Conservation (phyloP, 2,329 filamentous ascomycete genomes). For the Biscogniauxia mediterranea region DNA sequence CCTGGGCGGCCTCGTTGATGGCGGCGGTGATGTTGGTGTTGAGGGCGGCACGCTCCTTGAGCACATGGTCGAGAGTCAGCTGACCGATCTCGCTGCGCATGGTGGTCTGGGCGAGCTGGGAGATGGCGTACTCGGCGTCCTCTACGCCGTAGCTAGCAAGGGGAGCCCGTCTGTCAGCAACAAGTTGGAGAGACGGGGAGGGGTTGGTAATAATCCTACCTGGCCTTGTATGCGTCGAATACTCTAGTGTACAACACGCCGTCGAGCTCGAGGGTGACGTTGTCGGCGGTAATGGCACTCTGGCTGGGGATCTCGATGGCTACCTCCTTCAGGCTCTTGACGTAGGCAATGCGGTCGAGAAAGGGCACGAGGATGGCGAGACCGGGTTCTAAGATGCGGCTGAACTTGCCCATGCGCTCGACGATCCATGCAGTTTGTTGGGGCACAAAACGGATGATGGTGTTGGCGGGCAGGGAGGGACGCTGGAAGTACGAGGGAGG, state of each 20-base stretch:
- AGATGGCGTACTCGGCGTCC: slow-evolving; percentile 98
- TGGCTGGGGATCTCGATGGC: slow-evolving; percentile 97
- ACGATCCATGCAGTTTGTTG: slow-evolving; percentile 99
- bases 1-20: slow-evolving; percentile 95
- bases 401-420: slow-evolving; percentile 98
- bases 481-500: slow-evolving; percentile 80
- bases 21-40: slow-evolving; percentile 99
- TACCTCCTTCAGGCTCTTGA: slow-evolving; percentile 94
- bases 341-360: slow-evolving; percentile 93
- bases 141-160: slow-evolving; percentile 84
- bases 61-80: slow-evolving; percentile 90
- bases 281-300: slow-evolving; percentile 97
- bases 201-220: slow-evolving; percentile 48
- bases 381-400: slow-evolving; percentile 87
- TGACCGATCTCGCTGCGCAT: slow-evolving; percentile 99
- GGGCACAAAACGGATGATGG: slow-evolving; percentile 93
- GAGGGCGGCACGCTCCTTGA: slow-evolving; percentile 93
- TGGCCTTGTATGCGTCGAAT: slow-evolving; percentile 97
- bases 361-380: slow-evolving; percentile 86
- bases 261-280: slow-evolving; percentile 94
- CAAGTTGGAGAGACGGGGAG: background rate
- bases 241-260: slow-evolving; percentile 94
- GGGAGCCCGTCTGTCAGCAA: background rate
- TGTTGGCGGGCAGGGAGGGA: slow-evolving; percentile 80
- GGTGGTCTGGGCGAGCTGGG: slow-evolving; percentile 94